Evolutionary conservation across 495 filamentous ascomycete genomes (phyloP).

Genomic region (Cladorrhinum samala): DNA sequence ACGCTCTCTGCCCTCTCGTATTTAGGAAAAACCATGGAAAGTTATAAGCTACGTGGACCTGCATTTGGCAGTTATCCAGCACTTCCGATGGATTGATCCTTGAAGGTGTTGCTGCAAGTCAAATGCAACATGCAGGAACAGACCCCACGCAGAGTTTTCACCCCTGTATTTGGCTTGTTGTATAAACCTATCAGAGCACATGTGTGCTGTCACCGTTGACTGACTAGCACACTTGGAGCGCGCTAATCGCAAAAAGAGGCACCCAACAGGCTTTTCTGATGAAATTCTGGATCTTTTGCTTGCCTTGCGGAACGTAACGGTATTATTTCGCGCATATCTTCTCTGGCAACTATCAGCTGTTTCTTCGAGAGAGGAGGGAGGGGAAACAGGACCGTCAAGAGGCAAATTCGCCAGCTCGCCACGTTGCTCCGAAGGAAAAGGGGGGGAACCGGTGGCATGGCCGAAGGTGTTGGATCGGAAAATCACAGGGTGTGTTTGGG

Average conservation of each 20-base stretch:
- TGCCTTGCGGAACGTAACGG: no score
- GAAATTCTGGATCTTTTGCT: background rate
- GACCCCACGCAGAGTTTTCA: conserved; percentile 1
- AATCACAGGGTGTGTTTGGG: background rate
- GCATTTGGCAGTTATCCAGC: background rate
- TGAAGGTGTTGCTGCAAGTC: background rate
- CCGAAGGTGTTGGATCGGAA: background rate
- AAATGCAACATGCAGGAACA: conserved; percentile 3
- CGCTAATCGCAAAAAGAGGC: background rate
- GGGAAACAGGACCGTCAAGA: background rate
- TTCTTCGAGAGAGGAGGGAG: background rate
- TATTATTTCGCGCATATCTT: background rate
- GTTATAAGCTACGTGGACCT: background rate
- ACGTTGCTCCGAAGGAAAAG: background rate
- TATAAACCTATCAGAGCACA: background rate
- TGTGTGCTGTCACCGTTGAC: background rate
- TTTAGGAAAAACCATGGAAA: no score
- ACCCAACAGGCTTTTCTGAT: background rate
- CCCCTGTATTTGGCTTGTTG: background rate
- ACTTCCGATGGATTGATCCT: background rate
- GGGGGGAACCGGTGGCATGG: background rate
- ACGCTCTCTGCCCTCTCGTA: no score
- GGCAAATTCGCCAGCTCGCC: background rate
- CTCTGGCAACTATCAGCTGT: background rate
- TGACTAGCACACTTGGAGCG: background rate